These are phyloP conservation scores for Arabidopsis arenosa DNA, from an alignment of 345 rosid species.

Conservation along the genomic window DNA sequence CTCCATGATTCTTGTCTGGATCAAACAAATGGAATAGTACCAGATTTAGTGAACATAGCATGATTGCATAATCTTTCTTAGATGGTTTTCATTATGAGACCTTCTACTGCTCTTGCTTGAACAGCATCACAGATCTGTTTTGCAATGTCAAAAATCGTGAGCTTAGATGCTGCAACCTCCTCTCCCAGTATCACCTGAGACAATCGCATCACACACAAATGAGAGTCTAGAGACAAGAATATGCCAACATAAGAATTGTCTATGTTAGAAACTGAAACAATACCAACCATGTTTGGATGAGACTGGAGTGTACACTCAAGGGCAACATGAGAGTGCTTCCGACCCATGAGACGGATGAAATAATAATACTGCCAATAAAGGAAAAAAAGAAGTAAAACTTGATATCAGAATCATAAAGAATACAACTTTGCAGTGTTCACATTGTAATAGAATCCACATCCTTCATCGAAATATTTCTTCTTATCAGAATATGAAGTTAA, in stretches of 20 bases:
- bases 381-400: neutral
- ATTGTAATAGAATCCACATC: constrained; percentile 21
- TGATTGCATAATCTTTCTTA: constrained; percentile 22
- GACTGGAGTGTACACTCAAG: constrained; percentile 98
- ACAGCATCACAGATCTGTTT: constrained; percentile 95
- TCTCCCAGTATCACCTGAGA: constrained; percentile 90
- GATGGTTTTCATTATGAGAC: constrained; percentile 45
- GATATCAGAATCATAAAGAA: constrained; percentile 17
- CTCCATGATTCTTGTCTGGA: constrained; percentile 93
- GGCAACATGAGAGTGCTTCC: constrained; percentile 96
- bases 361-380: constrained; percentile 84
- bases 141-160: constrained; percentile 91
- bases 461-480: constrained; percentile 6
- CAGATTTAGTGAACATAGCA: constrained; percentile 35
- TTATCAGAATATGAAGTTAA: constrained; percentile 12
- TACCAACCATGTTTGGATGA: constrained; percentile 94
- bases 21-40: constrained; percentile 34
- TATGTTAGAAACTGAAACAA: neutral
- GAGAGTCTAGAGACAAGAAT: constrained; percentile 21
- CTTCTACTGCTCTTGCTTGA: constrained; percentile 90
- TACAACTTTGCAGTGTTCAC: neutral
- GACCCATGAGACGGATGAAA: constrained; percentile 96
- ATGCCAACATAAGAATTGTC: constrained; percentile 8
- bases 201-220: constrained; percentile 18
- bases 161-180: constrained; percentile 98